Conservation (phyloP, 306 rosid genomes). For the Arachis stenosperma region DNA sequence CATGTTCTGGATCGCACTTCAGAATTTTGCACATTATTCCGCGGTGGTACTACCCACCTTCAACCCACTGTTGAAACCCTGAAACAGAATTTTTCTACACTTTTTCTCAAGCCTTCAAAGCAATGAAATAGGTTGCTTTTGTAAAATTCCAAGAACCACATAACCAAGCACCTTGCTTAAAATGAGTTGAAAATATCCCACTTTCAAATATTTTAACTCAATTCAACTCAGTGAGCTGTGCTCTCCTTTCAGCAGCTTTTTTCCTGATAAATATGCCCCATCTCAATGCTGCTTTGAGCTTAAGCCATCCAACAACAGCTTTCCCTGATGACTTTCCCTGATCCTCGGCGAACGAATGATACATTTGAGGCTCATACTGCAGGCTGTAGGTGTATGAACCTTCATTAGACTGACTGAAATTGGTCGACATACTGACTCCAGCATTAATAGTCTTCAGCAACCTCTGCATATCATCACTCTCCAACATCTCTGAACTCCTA, state of each 20-base stretch:
- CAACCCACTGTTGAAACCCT: constrained; percentile 30
- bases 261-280: constrained; percentile 88
- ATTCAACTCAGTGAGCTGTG: constrained; percentile 77
- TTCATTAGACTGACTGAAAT: constrained; percentile 55
- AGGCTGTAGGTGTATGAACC: constrained; percentile 56
- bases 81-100: background rate
- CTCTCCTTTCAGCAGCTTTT: constrained; percentile 83
- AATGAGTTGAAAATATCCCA: constrained; percentile 31
- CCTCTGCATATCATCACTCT: constrained; percentile 83
- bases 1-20: constrained; percentile 12
- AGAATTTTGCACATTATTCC: constrained; percentile 8
- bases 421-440: constrained; percentile 51
- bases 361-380: constrained; percentile 63
- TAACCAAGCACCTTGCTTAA: constrained; percentile 26
- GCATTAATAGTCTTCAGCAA: constrained; percentile 60
- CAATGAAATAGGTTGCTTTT: constrained; percentile 5
- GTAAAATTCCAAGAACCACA: constrained; percentile 30
- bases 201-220: constrained; percentile 47
- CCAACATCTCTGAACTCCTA: constrained; percentile 84
- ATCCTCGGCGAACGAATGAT: constrained; percentile 49
- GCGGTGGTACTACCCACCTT: constrained; percentile 14
- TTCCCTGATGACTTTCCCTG: constrained; percentile 63
- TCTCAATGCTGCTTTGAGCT: constrained; percentile 88
- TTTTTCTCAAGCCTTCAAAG: constrained; percentile 1
- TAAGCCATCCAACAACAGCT: constrained; percentile 91